phyloP scores from a whole-genome alignment of 345 rosid genomes.

The Brassica nigra region DNA sequence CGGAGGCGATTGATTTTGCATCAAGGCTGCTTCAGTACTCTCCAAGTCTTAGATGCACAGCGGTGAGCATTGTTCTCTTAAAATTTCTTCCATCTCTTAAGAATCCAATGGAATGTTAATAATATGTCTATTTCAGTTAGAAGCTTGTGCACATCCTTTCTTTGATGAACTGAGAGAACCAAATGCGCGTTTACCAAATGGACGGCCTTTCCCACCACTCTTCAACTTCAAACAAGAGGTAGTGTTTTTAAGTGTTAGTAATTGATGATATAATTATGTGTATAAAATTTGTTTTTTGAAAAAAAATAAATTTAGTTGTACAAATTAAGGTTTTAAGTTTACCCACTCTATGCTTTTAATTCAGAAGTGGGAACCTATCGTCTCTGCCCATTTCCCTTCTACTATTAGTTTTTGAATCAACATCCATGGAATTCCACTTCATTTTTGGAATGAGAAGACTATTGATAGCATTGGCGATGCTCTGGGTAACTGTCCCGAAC shows the following conservation, averaged over 20 bases:
- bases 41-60: constrained; percentile 82
- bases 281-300: too few relatives aligned
- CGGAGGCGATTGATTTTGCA: constrained; percentile 84
- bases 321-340: too few relatives aligned
- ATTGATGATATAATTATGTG: too few relatives aligned
- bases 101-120: constrained; percentile 18
- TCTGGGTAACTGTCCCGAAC: too few relatives aligned
- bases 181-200: constrained; percentile 57
- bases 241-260: neutral
- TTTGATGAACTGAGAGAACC: constrained; percentile 68
- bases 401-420: too few relatives aligned
- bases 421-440: too few relatives aligned
- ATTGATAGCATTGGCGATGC: too few relatives aligned
- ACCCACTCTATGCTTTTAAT: too few relatives aligned
- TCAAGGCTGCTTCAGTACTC: constrained; percentile 84
- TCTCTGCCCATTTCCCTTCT: too few relatives aligned
- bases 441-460: too few relatives aligned
- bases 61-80: constrained; percentile 49
- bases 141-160: constrained; percentile 73
- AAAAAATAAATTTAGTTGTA: too few relatives aligned
- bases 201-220: constrained; percentile 60
- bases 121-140: constrained; percentile 43
- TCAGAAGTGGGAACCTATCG: too few relatives aligned
- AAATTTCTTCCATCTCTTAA: neutral
- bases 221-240: constrained; percentile 77